phyloP scores from a whole-genome alignment of 306 rosid genomes.

The Cicer bijugum region DNA sequence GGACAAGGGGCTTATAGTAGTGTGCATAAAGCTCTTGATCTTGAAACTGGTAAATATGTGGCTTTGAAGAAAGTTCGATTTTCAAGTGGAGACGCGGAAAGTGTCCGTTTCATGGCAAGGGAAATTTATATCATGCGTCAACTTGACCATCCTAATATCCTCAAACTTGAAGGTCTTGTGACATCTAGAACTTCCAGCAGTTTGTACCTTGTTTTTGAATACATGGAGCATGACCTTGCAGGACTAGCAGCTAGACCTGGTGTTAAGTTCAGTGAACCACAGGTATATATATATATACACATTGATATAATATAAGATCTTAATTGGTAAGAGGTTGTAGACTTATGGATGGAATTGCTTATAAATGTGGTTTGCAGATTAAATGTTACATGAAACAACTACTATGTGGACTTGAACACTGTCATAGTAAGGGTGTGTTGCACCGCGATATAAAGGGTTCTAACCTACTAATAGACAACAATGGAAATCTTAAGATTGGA shows the following conservation, averaged over 20 bases:
- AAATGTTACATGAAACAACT: conserved; percentile 83
- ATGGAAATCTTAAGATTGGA: conserved; percentile 87
- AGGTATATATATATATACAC: conserved; percentile 51
- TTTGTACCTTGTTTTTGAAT: conserved; percentile 90
- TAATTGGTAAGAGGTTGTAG: background rate
- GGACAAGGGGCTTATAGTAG: conserved; percentile 98
- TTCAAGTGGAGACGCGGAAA: conserved; percentile 75
- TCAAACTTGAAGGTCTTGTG: conserved; percentile 86
- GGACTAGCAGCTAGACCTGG: conserved; percentile 68
- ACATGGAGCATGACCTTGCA: conserved; percentile 97
- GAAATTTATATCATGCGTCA: conserved; percentile 88
- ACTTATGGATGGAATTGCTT: background rate
- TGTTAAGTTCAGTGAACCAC: conserved; percentile 74
- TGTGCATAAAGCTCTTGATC: conserved; percentile 85
- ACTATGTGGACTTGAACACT: conserved; percentile 81
- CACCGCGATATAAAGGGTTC: conserved; percentile 98
- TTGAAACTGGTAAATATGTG: conserved; percentile 80
- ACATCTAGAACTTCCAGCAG: conserved; percentile 82
- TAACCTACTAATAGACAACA: conserved; percentile 70
- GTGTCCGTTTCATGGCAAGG: conserved; percentile 96
- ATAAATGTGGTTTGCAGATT: conserved; percentile 56
- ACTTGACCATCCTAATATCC: conserved; percentile 90
- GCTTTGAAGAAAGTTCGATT: conserved; percentile 94
- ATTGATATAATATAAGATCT: background rate
- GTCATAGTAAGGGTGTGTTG: conserved; percentile 79